Evolutionary conservation across 2,329 filamentous ascomycete genomes (phyloP).

Genomic region (Beauveria varroae): DNA sequence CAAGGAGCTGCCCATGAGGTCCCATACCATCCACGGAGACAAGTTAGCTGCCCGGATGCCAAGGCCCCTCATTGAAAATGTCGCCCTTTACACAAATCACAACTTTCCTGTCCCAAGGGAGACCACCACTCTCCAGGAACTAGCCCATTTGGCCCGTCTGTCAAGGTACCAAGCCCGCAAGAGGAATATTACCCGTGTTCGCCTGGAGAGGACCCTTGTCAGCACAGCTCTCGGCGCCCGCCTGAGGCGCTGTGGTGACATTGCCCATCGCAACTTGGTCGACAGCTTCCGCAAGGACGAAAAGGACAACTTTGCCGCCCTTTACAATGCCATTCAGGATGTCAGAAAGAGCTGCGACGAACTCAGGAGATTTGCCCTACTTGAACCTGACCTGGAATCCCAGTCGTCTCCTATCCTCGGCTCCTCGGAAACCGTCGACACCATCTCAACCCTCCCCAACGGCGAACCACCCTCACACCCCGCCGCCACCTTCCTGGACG

Average conservation of each 20-base stretch:
- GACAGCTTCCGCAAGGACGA: constrained; percentile 74
- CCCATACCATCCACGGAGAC: constrained; percentile 4
- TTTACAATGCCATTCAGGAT: constrained; percentile 74
- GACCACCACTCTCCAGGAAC: constrained; percentile 65
- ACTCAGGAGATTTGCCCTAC: constrained; percentile 59
- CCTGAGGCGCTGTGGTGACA: constrained; percentile 65
- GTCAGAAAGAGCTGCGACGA: constrained; percentile 71
- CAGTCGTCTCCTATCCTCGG: constrained; percentile 32
- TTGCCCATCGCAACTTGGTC: constrained; percentile 66
- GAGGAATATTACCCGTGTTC: constrained; percentile 63
- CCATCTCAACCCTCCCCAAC: constrained; percentile 34
- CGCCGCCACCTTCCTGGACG: constrained; percentile 53
- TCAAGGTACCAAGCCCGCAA: constrained; percentile 79
- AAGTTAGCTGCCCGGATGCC: constrained; percentile 3
- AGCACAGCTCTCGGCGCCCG: constrained; percentile 69
- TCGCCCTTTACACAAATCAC: constrained; percentile 58
- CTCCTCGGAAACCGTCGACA: constrained; percentile 44
- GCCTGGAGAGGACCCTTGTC: constrained; percentile 66
- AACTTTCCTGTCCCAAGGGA: constrained; percentile 53
- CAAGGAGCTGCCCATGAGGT: neutral
- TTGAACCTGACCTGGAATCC: constrained; percentile 65
- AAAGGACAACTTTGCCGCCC: constrained; percentile 64
- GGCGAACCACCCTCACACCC: constrained; percentile 21
- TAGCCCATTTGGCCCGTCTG: constrained; percentile 69
- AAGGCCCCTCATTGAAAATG: constrained; percentile 54